Conservation (phyloP, 2,329 filamentous ascomycete genomes). For the Metarhizium guizhouense region DNA sequence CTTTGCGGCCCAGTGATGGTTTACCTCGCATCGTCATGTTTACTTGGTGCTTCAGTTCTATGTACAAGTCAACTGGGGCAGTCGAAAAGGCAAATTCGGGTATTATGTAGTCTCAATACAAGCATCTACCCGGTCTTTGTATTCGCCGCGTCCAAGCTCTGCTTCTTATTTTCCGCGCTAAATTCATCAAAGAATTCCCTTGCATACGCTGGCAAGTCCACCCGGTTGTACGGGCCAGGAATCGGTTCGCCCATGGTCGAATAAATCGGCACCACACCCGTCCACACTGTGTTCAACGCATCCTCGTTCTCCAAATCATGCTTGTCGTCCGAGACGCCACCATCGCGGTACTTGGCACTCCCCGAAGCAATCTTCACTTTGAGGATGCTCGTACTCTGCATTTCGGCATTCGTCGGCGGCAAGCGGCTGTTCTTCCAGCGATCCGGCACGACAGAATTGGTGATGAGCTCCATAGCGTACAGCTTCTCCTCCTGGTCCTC, state of each 20-base stretch:
- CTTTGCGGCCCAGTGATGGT: no score
- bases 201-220: constrained; percentile 56
- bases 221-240: constrained; percentile 47
- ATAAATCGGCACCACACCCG: constrained; percentile 54
- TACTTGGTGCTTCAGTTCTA: neutral
- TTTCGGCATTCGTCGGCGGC: constrained; percentile 64
- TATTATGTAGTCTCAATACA: neutral
- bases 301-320: constrained; percentile 36
- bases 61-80: neutral
- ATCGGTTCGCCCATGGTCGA: constrained; percentile 55
- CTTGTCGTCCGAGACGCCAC: constrained; percentile 48
- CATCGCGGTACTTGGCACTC: constrained; percentile 65
- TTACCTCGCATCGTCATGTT: no score
- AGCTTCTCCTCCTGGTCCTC: constrained; percentile 60
- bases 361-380: constrained; percentile 60
- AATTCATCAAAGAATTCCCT: constrained; percentile 28
- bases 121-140: constrained; percentile 7
- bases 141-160: constrained; percentile 17
- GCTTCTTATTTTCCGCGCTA: constrained; percentile 25
- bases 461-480: constrained; percentile 72
- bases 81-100: neutral
- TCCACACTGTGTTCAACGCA: constrained; percentile 39
- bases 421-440: constrained; percentile 62
- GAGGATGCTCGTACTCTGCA: constrained; percentile 66
- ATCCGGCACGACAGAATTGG: constrained; percentile 58